A percentile compares a stretch with the other conserved stretches of the same genome.
phyloP scores from a whole-genome alignment of 164 flowering plant species.

The Dillenia turbinata region DNA sequence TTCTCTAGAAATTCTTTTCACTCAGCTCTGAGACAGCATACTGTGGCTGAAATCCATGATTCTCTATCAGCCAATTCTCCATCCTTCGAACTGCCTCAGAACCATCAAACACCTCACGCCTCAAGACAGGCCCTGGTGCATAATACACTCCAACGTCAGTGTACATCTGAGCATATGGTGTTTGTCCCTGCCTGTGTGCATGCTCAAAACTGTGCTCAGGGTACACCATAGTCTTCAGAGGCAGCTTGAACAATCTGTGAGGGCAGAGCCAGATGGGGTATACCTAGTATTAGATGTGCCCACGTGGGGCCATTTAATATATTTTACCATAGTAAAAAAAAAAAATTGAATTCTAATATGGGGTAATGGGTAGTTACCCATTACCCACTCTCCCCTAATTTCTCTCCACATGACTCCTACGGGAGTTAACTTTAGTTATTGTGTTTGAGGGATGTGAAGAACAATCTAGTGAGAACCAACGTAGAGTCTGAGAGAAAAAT shows the following conservation, averaged over 20 bases:
- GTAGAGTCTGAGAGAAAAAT: too few species aligned
- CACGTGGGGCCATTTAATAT: too few species aligned
- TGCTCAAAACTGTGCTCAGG: constrained; percentile 95
- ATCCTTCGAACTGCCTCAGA: constrained; percentile 76
- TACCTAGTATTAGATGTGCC: constrained; percentile 46
- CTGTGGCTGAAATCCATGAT: constrained; percentile 95
- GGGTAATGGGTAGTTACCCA: too few species aligned
- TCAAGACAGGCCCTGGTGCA: constrained; percentile 88
- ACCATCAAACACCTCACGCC: constrained; percentile 94
- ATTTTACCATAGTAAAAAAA: too few species aligned
- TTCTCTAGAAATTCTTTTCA: constrained; percentile 94
- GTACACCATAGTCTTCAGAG: constrained; percentile 79
- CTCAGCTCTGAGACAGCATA: constrained; percentile 89
- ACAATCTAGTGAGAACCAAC: too few species aligned
- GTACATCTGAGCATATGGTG: constrained; percentile 88
- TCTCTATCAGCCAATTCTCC: constrained; percentile 95
- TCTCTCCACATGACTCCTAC: too few species aligned
- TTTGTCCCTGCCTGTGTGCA: constrained; percentile 80
- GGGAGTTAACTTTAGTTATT: too few species aligned
- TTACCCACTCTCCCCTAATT: too few species aligned
- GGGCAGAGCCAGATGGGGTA: constrained; percentile 99
- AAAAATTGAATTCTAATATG: too few species aligned
- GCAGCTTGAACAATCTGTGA: constrained; percentile 79
- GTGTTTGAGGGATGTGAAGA: too few species aligned
- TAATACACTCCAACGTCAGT: constrained; percentile 95